A percentile compares a stretch with the other conserved stretches of the same genome.
Evolutionary conservation across 345 rosid genomes (phyloP).

Genomic region (Brassica incana): DNA sequence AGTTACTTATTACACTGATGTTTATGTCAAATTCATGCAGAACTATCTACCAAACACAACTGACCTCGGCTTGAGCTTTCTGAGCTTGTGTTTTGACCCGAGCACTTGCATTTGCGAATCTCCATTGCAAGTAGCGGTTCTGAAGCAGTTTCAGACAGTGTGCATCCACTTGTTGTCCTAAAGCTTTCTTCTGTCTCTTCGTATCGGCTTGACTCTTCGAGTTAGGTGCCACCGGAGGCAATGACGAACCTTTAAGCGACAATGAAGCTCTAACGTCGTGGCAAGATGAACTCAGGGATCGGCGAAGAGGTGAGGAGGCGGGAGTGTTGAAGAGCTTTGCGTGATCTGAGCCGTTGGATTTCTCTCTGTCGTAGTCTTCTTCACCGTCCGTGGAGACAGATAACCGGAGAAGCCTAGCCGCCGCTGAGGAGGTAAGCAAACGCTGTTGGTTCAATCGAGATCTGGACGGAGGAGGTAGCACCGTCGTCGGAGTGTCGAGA

Average conservation of each 20-base stretch:
- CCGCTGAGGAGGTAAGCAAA: slow-evolving; percentile 44
- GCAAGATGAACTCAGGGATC: slow-evolving; percentile 23
- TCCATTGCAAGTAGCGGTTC: slow-evolving; percentile 78
- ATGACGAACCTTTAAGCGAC: slow-evolving; percentile 44
- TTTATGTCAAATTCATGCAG: background rate
- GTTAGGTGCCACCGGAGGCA: slow-evolving; percentile 58
- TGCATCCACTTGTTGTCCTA: slow-evolving; percentile 57
- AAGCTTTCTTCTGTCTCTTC: slow-evolving; percentile 53
- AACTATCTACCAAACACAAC: slow-evolving; percentile 18
- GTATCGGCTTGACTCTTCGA: slow-evolving; percentile 42
- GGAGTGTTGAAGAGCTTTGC: slow-evolving; percentile 13
- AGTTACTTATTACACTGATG: background rate
- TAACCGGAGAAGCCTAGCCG: slow-evolving; percentile 60
- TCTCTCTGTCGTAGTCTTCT: slow-evolving; percentile 14
- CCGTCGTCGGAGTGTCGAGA: slow-evolving; percentile 34
- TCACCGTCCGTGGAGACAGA: slow-evolving; percentile 31
- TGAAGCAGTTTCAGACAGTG: slow-evolving; percentile 65
- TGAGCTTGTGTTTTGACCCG: slow-evolving; percentile 52
- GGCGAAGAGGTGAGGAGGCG: slow-evolving; percentile 30
- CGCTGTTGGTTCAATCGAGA: slow-evolving; percentile 32
- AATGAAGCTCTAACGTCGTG: slow-evolving; percentile 30
- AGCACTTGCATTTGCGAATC: slow-evolving; percentile 79
- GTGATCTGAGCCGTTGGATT: slow-evolving; percentile 25
- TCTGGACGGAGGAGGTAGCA: slow-evolving; percentile 38
- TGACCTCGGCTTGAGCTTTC: slow-evolving; percentile 70